Evolutionary conservation across 371 early-diverging fungal species (phyloP).

Genomic region (Syncephalastrum contaminatum): DNA sequence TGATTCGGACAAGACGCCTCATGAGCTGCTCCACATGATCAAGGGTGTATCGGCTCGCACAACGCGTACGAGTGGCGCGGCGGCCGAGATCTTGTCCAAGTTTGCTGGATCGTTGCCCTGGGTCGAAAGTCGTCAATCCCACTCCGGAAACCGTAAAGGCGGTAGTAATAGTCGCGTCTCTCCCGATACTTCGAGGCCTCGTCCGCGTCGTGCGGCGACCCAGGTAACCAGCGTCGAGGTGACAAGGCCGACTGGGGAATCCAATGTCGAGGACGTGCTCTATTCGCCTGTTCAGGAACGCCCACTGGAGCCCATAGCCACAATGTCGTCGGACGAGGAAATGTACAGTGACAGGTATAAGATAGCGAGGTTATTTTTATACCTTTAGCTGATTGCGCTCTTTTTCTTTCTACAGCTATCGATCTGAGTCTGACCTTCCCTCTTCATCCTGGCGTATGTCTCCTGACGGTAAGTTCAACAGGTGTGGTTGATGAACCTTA

Average conservation of each 20-base stretch:
- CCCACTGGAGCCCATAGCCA: background rate
- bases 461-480: no score
- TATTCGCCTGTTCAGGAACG: conserved; percentile 4
- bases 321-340: conserved; percentile 19
- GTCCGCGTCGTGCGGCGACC: background rate
- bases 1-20: conserved; percentile 20
- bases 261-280: conserved; percentile 14
- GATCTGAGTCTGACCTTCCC: conserved; percentile 18
- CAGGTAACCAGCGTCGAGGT: conserved; percentile 8
- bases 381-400: no score
- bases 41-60: conserved; percentile 35
- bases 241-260: conserved; percentile 6
- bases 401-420: conserved; percentile 2
- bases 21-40: conserved; percentile 34
- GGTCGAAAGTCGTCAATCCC: conserved; percentile 14
- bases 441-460: background rate
- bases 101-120: conserved; percentile 39
- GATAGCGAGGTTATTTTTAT: background rate
- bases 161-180: conserved; percentile 1
- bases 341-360: conserved; percentile 12
- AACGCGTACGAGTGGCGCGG: conserved; percentile 42
- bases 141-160: background rate
- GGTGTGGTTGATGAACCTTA: no score
- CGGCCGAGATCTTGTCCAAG: conserved; percentile 39
- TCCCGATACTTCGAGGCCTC: background rate